Percentiles rank a stretch among this genome's conserved stretches.
phyloP scores from a whole-genome alignment of 306 rosid species.

The Bauhinia variegata region DNA sequence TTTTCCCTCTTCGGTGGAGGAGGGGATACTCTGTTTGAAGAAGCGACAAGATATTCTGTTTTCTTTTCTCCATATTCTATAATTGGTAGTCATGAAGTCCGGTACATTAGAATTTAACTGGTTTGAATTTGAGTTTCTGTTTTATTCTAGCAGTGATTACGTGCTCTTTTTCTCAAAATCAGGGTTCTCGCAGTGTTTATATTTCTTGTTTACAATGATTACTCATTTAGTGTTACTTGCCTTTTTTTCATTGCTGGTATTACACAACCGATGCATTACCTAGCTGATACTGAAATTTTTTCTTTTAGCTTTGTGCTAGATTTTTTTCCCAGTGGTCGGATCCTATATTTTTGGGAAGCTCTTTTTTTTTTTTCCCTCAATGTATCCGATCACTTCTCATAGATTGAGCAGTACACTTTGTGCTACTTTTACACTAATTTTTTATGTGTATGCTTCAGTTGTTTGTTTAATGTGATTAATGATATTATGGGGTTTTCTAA shows the following conservation, averaged over 20 bases:
- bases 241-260: background rate
- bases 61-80: no score
- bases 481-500: background rate
- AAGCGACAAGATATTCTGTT: background rate
- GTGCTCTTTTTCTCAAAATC: background rate
- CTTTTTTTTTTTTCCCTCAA: background rate
- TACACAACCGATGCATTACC: background rate
- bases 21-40: background rate
- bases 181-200: background rate
- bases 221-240: slow-evolving; percentile 3
- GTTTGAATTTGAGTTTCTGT: background rate
- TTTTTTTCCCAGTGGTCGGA: background rate
- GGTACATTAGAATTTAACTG: background rate
- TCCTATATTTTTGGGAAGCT: background rate
- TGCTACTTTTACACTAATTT: background rate
- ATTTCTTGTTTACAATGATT: background rate
- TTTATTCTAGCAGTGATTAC: background rate
- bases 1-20: background rate
- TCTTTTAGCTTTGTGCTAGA: background rate
- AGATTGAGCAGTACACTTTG: background rate
- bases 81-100: slow-evolving; percentile 10
- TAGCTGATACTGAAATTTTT: background rate
- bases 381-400: background rate
- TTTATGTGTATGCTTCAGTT: slow-evolving; percentile 3
- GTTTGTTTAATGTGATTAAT: background rate